Evolutionary conservation across 2,329 filamentous ascomycete species (phyloP).

Genomic region (Talaromyces sp.): DNA sequence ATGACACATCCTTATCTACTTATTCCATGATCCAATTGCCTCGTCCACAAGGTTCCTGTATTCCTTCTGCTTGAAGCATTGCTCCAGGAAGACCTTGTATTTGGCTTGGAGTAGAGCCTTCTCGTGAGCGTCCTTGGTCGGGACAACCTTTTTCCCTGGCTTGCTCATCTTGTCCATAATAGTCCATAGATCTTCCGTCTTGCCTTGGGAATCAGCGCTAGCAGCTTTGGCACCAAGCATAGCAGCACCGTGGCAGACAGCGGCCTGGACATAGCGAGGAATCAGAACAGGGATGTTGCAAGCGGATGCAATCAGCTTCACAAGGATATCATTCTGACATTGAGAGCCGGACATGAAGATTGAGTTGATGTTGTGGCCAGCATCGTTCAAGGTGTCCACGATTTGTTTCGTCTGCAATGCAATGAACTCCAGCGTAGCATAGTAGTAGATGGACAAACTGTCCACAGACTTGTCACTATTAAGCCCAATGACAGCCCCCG

Average conservation of each 20-base stretch:
- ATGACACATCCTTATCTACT: not conserved
- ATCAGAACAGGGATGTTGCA: slow-evolving; percentile 92
- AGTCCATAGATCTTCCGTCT: slow-evolving; percentile 82
- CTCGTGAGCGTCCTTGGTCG: slow-evolving; percentile 64
- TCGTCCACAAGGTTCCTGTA: slow-evolving; percentile 76
- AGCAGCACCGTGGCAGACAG: slow-evolving; percentile 94
- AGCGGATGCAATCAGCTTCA: slow-evolving; percentile 82
- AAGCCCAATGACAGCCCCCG: slow-evolving; percentile 79
- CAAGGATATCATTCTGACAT: slow-evolving; percentile 90
- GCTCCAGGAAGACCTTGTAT: slow-evolving; percentile 92
- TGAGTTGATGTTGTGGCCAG: slow-evolving; percentile 79
- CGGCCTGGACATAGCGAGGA: slow-evolving; percentile 87
- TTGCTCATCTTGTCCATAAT: slow-evolving; percentile 99
- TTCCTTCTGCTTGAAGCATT: slow-evolving; percentile 76
- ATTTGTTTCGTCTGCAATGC: slow-evolving; percentile 96
- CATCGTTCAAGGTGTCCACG: slow-evolving; percentile 83
- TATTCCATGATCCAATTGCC: slow-evolving; percentile 41
- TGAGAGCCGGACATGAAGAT: slow-evolving; percentile 99
- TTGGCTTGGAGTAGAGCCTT: slow-evolving; percentile 78
- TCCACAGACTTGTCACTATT: slow-evolving; percentile 82
- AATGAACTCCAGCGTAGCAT: slow-evolving; percentile 96
- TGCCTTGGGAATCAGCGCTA: slow-evolving; percentile 67
- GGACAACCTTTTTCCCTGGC: slow-evolving; percentile 75
- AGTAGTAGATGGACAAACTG: slow-evolving; percentile 85
- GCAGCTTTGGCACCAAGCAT: slow-evolving; percentile 99